These are phyloP conservation scores for Blastobotrys aristatus DNA, from an alignment of 1,139 yeast genomes.

Conservation along the genomic window DNA sequence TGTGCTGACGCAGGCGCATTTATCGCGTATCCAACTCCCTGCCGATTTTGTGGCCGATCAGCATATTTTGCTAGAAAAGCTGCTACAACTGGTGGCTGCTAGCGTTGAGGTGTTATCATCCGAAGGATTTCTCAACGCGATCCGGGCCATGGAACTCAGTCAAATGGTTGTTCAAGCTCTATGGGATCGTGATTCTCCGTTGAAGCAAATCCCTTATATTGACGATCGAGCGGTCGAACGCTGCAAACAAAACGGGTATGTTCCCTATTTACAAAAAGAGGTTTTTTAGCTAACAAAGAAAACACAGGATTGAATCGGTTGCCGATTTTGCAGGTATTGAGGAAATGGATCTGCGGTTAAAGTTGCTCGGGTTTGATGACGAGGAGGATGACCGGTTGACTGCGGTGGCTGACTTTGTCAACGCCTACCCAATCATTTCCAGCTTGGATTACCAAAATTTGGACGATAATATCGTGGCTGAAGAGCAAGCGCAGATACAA, in stretches of 20 bases:
- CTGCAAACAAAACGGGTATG: constrained; percentile 42
- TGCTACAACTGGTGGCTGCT: constrained; percentile 55
- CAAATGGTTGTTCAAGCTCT: constrained; percentile 87
- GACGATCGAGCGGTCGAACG: constrained; percentile 50
- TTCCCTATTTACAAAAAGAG: neutral
- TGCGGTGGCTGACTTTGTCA: constrained; percentile 80
- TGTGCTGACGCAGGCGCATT: constrained; percentile 73
- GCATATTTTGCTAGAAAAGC: constrained; percentile 44
- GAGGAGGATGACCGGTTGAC: constrained; percentile 45
- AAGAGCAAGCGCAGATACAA: constrained; percentile 44
- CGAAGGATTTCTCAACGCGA: constrained; percentile 74
- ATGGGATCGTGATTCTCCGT: constrained; percentile 77
- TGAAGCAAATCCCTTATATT: constrained; percentile 78
- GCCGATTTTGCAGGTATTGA: constrained; percentile 85
- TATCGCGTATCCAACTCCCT: constrained; percentile 58
- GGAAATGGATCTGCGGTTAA: constrained; percentile 65
- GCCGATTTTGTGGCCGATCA: constrained; percentile 60
- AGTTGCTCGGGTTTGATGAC: constrained; percentile 47
- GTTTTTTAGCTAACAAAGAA: constrained; percentile 12
- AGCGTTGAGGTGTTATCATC: constrained; percentile 72
- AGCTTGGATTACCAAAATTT: constrained; percentile 49
- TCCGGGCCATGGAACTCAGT: constrained; percentile 78
- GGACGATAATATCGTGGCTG: constrained; percentile 39
- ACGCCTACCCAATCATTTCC: constrained; percentile 81
- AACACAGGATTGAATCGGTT: constrained; percentile 57